phyloP scores from a whole-genome alignment of 2,329 filamentous ascomycete species.

The Alternaria triticimaculans region DNA sequence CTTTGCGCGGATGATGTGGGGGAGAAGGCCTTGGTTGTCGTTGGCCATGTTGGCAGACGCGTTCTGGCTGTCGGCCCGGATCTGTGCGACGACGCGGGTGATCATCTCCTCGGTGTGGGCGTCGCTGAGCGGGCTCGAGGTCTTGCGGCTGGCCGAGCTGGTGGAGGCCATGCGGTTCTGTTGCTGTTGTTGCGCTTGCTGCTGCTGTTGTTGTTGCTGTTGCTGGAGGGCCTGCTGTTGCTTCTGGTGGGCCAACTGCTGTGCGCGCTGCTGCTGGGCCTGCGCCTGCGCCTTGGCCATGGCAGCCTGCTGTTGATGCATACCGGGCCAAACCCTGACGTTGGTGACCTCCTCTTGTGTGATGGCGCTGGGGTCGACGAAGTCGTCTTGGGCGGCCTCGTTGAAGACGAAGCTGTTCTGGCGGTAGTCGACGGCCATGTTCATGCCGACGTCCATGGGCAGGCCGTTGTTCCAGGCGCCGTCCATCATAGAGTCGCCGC shows the following conservation, averaged over 20 bases:
- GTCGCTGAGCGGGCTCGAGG: conserved; percentile 52
- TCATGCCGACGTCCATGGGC: conserved; percentile 64
- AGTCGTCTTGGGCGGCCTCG: conserved; percentile 56
- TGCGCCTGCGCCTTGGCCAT: conserved; percentile 45
- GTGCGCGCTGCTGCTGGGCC: conserved; percentile 55
- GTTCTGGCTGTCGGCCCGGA: conserved; percentile 73
- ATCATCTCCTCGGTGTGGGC: conserved; percentile 81
- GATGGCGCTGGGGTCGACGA: conserved; percentile 77
- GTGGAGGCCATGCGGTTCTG: conserved; percentile 30
- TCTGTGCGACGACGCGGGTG: conserved; percentile 87
- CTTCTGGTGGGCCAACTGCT: conserved; percentile 44
- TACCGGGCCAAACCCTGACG: conserved; percentile 87
- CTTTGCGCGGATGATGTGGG: conserved; percentile 75
- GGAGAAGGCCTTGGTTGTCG: conserved; percentile 56
- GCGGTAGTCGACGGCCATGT: conserved; percentile 69
- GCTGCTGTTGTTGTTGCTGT: conserved; percentile 47
- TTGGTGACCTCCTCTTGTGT: conserved; percentile 66
- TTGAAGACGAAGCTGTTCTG: conserved; percentile 68
- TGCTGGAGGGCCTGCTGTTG: conserved; percentile 47
- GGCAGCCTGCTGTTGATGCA: conserved; percentile 88
- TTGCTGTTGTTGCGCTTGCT: conserved; percentile 49
- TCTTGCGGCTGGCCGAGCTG: conserved; percentile 38
- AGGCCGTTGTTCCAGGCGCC: conserved; percentile 61
- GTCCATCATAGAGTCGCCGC: conserved; percentile 59
- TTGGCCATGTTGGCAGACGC: conserved; percentile 60